Conservation (phyloP, 345 rosid species). For the Orychophragmus violaceus region DNA sequence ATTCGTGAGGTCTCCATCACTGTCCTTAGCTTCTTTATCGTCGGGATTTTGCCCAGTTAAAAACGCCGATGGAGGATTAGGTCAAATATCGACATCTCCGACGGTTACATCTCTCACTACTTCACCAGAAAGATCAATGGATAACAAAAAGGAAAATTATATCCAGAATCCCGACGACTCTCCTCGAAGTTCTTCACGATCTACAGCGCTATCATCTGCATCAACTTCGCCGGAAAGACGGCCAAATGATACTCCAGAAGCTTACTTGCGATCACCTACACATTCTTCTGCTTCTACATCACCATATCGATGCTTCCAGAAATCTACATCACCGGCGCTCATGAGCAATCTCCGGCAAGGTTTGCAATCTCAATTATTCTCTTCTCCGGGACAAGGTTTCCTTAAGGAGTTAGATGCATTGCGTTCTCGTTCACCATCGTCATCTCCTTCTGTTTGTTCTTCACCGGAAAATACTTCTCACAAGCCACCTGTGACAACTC, state of each 20-base stretch:
- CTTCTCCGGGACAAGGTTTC: conserved; percentile 28
- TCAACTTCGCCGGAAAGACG: conserved; percentile 37
- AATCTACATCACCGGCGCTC: conserved; percentile 22
- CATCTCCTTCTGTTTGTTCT: conserved; percentile 33
- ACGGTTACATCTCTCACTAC: conserved; percentile 38
- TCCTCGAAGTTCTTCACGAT: conserved; percentile 26
- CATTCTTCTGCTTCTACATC: conserved; percentile 40
- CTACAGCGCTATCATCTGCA: conserved; percentile 36
- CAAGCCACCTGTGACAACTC: conserved; percentile 17
- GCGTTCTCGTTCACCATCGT: conserved; percentile 18
- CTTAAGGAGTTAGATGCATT: conserved; percentile 34
- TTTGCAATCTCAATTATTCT: conserved; percentile 30
- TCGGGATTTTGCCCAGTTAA: conserved; percentile 28
- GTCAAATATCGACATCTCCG: conserved; percentile 38
- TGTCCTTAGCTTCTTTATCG: conserved; percentile 35
- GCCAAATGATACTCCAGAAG: conserved; percentile 33
- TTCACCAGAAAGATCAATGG: conserved; percentile 43
- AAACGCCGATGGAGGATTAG: conserved; percentile 22
- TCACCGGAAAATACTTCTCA: conserved; percentile 43
- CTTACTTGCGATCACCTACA: conserved; percentile 32
- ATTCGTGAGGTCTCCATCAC: conserved; percentile 31
- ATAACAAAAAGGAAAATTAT: conserved; percentile 13
- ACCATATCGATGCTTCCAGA: conserved; percentile 29
- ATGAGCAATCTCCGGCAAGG: conserved; percentile 32
- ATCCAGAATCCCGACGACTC: conserved; percentile 25